Percentiles rank a stretch among this genome's conserved stretches.
Conservation (phyloP, 2,329 filamentous ascomycete genomes). For the Madurella fahalii region DNA sequence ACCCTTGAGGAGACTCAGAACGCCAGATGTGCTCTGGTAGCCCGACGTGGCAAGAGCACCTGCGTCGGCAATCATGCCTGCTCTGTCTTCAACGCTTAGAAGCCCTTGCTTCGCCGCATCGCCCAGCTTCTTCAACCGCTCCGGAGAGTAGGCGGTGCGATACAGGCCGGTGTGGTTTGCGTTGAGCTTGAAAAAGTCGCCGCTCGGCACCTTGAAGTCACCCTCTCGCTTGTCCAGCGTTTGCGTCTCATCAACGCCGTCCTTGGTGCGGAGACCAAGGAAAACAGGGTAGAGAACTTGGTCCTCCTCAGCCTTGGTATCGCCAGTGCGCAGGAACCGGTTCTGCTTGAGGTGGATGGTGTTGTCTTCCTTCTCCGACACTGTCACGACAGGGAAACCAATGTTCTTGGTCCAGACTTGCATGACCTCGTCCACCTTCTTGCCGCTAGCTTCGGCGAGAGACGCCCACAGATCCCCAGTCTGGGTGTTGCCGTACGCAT, state of each 20-base stretch:
- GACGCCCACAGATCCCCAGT: constrained; percentile 89
- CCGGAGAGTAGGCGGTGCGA: constrained; percentile 80
- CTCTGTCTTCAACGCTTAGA: constrained; percentile 82
- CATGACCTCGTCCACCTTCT: constrained; percentile 86
- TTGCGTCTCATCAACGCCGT: constrained; percentile 74
- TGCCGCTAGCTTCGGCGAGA: constrained; percentile 81
- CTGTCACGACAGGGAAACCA: constrained; percentile 84
- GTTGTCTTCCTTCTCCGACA: constrained; percentile 69
- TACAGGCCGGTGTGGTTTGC: constrained; percentile 92
- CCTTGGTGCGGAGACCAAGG: constrained; percentile 76
- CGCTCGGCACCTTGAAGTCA: constrained; percentile 70
- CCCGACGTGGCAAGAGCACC: constrained; percentile 85
- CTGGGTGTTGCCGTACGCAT: constrained; percentile 92
- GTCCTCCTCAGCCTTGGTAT: constrained; percentile 91
- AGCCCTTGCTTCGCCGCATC: constrained; percentile 76
- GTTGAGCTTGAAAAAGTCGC: constrained; percentile 95
- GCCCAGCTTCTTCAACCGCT: constrained; percentile 82
- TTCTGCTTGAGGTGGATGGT: constrained; percentile 90
- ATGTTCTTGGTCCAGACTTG: constrained; percentile 97
- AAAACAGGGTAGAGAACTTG: constrained; percentile 84
- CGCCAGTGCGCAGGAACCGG: constrained; percentile 85
- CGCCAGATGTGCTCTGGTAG: constrained; percentile 88
- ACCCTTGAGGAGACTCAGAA: constrained; percentile 78
- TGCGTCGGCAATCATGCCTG: constrained; percentile 92
- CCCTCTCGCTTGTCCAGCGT: constrained; percentile 68